Conservation (phyloP, 169 alveolate genomes). For the Eimeria sp. region DNA sequence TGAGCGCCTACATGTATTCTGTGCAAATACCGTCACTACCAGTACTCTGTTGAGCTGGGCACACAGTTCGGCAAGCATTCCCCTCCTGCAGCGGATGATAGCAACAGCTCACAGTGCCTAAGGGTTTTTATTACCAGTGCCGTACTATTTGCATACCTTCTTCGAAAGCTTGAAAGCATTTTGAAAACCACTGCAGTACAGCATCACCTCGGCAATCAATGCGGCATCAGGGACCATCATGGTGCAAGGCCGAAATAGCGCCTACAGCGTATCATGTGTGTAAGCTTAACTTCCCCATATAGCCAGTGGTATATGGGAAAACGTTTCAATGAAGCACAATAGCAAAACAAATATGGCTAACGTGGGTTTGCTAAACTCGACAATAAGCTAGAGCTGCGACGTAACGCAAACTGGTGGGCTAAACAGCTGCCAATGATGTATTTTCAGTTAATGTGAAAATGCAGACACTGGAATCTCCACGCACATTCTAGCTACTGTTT, state of each 20-base stretch:
- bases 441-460: not conserved
- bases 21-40: not conserved
- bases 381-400: too few species aligned
- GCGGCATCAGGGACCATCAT: constrained; percentile 99
- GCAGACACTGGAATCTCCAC: constrained; percentile 71
- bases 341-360: not conserved
- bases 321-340: not conserved
- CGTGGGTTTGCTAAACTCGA: not conserved
- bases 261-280: constrained; percentile 87
- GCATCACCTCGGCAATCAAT: constrained; percentile 96
- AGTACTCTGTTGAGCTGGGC: not conserved
- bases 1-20: not conserved
- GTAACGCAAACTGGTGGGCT: too few species aligned
- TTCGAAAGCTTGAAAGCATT: constrained; percentile 95
- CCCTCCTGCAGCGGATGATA: not conserved
- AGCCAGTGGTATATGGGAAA: not conserved
- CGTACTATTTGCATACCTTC: constrained; percentile 88
- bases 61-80: not conserved
- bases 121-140: not conserved
- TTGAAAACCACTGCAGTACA: constrained; percentile 96
- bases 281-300: not conserved
- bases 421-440: too few species aligned
- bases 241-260: constrained; percentile 97
- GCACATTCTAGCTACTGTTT: not conserved
- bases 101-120: not conserved